Evolutionary conservation across 2,329 filamentous ascomycete genomes (phyloP).

Genomic region (Alternaria infectoria): DNA sequence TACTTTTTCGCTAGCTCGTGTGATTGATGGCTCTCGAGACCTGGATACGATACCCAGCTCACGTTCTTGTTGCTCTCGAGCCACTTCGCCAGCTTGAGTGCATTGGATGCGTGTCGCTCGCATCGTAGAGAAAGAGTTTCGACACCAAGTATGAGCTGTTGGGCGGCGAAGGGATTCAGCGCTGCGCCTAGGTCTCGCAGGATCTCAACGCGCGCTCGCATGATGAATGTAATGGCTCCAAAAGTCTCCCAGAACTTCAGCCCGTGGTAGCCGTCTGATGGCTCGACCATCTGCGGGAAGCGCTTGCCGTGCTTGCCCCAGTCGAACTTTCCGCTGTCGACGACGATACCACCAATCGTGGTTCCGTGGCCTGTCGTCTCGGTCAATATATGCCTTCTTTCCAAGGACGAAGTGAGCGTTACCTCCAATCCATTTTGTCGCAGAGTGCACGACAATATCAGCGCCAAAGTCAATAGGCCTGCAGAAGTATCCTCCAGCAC

Average conservation of each 20-base stretch:
- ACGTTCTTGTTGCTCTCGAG: slow-evolving; percentile 84
- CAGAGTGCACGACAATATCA: slow-evolving; percentile 92
- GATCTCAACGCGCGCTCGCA: slow-evolving; percentile 87
- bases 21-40: slow-evolving; percentile 79
- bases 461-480: slow-evolving; percentile 88
- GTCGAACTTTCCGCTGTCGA: slow-evolving; percentile 91
- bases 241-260: slow-evolving; percentile 96
- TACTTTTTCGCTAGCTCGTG: slow-evolving; percentile 87
- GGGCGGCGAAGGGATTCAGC: slow-evolving; percentile 89
- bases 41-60: slow-evolving; percentile 92
- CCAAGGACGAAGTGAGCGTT: neutral
- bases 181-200: slow-evolving; percentile 83
- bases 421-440: slow-evolving; percentile 96
- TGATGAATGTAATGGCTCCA: slow-evolving; percentile 79
- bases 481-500: slow-evolving; percentile 86
- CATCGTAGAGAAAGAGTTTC: slow-evolving; percentile 88
- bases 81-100: slow-evolving; percentile 79
- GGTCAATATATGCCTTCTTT: neutral
- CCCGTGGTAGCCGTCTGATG: slow-evolving; percentile 86
- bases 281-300: slow-evolving; percentile 93
- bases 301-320: slow-evolving; percentile 84
- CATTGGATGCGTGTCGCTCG: slow-evolving; percentile 86
- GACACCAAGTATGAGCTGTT: slow-evolving; percentile 86
- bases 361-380: slow-evolving; percentile 70
- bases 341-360: slow-evolving; percentile 83